phyloP scores from a whole-genome alignment of 345 rosid species.

The Toxicodendron radicans region DNA sequence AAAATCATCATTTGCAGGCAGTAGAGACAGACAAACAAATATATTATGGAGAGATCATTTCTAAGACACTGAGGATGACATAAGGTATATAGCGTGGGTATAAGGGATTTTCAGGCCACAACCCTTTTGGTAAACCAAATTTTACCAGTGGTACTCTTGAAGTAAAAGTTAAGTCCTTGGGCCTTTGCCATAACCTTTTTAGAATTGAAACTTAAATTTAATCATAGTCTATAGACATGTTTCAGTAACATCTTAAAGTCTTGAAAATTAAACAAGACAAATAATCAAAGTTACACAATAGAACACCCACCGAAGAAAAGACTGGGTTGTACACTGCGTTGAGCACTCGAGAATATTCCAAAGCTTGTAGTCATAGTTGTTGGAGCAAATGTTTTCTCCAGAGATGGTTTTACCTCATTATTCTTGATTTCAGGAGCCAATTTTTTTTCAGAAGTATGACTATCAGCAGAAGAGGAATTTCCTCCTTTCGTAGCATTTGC shows the following conservation, averaged over 20 bases:
- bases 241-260: conserved; percentile 10
- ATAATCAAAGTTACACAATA: conserved; percentile 7
- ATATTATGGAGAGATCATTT: not conserved
- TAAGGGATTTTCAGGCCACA: not conserved
- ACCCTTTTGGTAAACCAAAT: no score
- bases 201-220: not conserved
- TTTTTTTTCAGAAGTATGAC: conserved; percentile 45
- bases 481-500: conserved; percentile 56
- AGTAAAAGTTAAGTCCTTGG: not conserved
- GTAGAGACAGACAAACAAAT: not conserved
- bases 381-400: conserved; percentile 38
- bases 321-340: conserved; percentile 32
- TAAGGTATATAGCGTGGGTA: not conserved
- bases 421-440: conserved; percentile 40
- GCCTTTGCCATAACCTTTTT: not conserved
- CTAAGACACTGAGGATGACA: not conserved
- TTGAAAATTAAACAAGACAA: not conserved
- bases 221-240: conserved; percentile 1
- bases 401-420: conserved; percentile 35
- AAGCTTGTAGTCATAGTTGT: conserved; percentile 25
- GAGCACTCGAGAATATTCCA: conserved; percentile 40
- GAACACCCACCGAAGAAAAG: conserved; percentile 43
- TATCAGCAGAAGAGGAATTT: conserved; percentile 38
- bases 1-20: not conserved
- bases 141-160: not conserved